Base-by-base conservation (phyloP, 352 stramenopile species). In the Pythium brassicae region DNA sequence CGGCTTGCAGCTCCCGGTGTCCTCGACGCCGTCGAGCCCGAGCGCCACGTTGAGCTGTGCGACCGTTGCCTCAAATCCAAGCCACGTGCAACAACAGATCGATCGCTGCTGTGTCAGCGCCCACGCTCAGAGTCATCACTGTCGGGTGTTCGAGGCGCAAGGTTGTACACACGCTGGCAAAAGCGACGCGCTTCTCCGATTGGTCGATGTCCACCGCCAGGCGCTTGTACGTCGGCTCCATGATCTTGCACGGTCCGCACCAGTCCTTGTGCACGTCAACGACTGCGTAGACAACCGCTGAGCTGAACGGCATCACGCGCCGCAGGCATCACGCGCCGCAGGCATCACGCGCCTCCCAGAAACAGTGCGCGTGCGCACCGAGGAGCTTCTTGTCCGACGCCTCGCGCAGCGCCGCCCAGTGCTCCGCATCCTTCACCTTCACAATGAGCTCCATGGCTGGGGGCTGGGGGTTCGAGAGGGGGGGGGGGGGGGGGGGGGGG, bases 161-260 rank as follows among this genome's bases (percentile, higher is more conserved):
- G 32, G 34, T 25, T 43, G 39, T 27, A 59, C 58, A 25, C 72
- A 89, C 74, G 46, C 66, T 77, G 6, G 66, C 76, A 37, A 89
- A 89, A 23, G 69, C 57, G 35, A 87, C 48, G 50, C 73, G 65
- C 53, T 76, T 72, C 49, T 89, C 73, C 4, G 71, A 57, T 50
- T 75, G 61, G 20, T 87, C 77, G 45, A 87, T 83, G 22, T 88
- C 79, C 37, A 69, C 61, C 14, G 50, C 59, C 49, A 88, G 65
- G 26, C 77, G 69, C 56, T 87, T 89, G 65, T 89, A 89, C 50
- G 78, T 86, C 29, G 72, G 76, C 63, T 89, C 76, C 55, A 87
- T 77, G 56, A 89, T 84, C 67, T 89, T 89, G 57, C 78, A 89
- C 15, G 76, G 74, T 4, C 75, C 75, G 47, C 79, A 87, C 79